A percentile compares a stretch with the other conserved stretches of the same genome.
These are phyloP conservation scores for Saccharomycopsis javanensis DNA, from an alignment of 805 yeast genomes.

Conservation along the genomic window DNA sequence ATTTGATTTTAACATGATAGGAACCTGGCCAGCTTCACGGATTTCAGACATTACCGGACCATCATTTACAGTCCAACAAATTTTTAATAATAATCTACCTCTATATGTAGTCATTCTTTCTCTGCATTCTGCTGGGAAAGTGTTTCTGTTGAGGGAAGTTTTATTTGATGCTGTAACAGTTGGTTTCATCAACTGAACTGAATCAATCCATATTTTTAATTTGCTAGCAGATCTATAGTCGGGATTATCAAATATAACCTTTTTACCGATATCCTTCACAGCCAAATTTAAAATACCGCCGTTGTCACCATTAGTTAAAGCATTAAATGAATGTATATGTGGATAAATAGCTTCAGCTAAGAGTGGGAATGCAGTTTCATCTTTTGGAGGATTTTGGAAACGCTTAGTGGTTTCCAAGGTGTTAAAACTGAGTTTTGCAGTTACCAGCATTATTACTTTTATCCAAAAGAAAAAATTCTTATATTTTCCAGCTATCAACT, in stretches of 20 bases:
- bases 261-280: constrained; percentile 80
- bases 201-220: constrained; percentile 72
- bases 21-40: constrained; percentile 86
- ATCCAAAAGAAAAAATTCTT: background rate
- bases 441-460: background rate
- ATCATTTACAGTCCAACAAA: constrained; percentile 80
- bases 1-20: constrained; percentile 84
- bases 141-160: constrained; percentile 64
- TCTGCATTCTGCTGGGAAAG: constrained; percentile 80
- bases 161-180: constrained; percentile 61
- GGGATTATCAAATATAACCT: constrained; percentile 73
- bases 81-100: constrained; percentile 66
- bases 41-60: constrained; percentile 73
- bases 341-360: constrained; percentile 87
- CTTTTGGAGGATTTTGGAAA: constrained; percentile 84
- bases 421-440: constrained; percentile 27
- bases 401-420: constrained; percentile 84
- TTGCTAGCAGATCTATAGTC: constrained; percentile 79
- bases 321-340: constrained; percentile 93
- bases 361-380: constrained; percentile 70
- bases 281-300: constrained; percentile 82
- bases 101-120: constrained; percentile 80
- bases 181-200: constrained; percentile 82
- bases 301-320: constrained; percentile 77
- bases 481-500: background rate